Evolutionary conservation across 768 basidiomycete species (phyloP), one percentile per base, ranked within the genome.

Genomic region (Russula olivacea): DNA sequence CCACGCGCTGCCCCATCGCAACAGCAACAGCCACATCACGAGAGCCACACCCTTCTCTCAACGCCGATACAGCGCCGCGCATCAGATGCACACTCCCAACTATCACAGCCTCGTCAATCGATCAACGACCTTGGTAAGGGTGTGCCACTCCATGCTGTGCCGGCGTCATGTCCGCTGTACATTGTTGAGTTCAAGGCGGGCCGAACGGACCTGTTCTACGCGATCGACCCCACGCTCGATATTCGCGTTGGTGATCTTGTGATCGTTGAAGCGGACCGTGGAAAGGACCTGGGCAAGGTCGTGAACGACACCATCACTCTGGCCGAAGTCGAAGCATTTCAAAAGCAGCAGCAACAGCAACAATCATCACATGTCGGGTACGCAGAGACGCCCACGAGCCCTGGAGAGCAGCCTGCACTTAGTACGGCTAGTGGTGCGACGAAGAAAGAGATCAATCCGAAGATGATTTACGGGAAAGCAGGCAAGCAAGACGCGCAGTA

Each of bases 111-210:
- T 11, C 62, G 62, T 63, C 53, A 56, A 47, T 61, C 61, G 43
- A 70, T 83, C 40, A 74, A 69, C 43, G 83, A 93, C 12, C 85
- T 96, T 25, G 95, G 96, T 55, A 88, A 88, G 70, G 96, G 96
- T 40, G 83, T 98, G 0, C 93, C 94, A 0, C 80, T 98, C 19
- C 85, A 88, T 71, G 74, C 88, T 53, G 87, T 99, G 47, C 88
- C 94, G 0, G 73, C 88, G 14, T 84, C 86, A 40, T 91, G 89
- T 79, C 93, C 90, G n/a, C 81, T 99, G 9, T 98, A 84, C 80
- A 95, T 98, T 69, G 89, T 98, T 69, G 91, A 97, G 74, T 99
- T 99, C 81, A 99, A 98, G 76, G 95, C 95, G 0, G 93, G 93
- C 0, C 85, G 96, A 45, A 93, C 93, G 66, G 96, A 98, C 73